Evolutionary conservation across 2,329 filamentous ascomycete genomes (phyloP), one percentile per base, ranked within the genome.

Genomic region (Aureobasidium pullulans): DNA sequence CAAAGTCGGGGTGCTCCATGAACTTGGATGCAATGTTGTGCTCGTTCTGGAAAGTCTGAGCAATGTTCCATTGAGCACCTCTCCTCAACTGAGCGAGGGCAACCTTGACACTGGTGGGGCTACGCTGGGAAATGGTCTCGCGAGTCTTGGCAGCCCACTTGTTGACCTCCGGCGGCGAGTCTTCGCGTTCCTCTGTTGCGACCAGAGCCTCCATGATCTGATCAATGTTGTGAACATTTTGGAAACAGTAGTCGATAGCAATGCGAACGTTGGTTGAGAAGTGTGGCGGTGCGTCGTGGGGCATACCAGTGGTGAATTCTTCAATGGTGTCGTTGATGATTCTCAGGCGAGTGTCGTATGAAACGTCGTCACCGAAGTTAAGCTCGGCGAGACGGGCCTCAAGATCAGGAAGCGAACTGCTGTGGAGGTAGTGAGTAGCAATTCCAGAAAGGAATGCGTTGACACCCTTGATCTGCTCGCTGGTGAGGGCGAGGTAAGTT

Each of bases 391-490:
- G 82, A 71, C 93, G 89, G 19, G 85, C 81, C 73, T 96, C 90
- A 60, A 99, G 82, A 66, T 84, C 83, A 52, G 88, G 85, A 62
- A 99, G 81, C 65, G 87, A 87, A 62, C 89, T 91, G 44, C 93
- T 96, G 80, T 99, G 89, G 64, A 99, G 78, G 77, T 96, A 99
- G 77, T 99, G 94, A 13, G 94, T 97, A 62, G 94, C 94, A 67
- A 99, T 80, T 61, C 94, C 94, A 47, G 90, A 82, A 76, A 95
- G 96, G 69, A 96, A 92, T 56, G 87, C 88, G 71, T 97, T 89
- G 11, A 86, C 87, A 44, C 94, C 94, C 62, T 81, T 85, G 63
- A 99, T 77, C 63, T 84, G 83, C 70, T 93, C 88, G 70, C 91
- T 94, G 7, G 94, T 99, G 64, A 99, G 80, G 19, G 91, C 94